Base-by-base conservation (phyloP, 108 stramenopile genomes). In the Bacterosira constricta region DNA sequence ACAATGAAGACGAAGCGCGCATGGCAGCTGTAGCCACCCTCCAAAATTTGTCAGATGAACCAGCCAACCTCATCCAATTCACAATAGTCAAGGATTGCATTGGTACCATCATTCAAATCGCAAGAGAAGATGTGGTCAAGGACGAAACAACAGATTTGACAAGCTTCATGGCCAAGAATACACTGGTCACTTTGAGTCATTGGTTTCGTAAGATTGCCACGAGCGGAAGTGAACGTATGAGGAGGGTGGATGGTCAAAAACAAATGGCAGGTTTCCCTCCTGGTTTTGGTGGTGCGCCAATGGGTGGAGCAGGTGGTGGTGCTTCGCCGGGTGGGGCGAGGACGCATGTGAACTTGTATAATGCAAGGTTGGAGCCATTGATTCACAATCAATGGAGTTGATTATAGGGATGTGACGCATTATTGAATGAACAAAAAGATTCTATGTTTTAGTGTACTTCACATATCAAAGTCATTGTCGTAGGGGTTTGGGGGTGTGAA, bases 41-140 rank as follows among this genome's bases (percentile, higher is more conserved):
- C 6, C 89, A 94, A 63, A 90, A 90, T 59, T 68, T 94, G 10
- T 81, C 87, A 12, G 88, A 94, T 56, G 93, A 94, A 45, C 93
- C 93, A 4, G 88, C 89, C 25, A 91, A 94, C 73, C 84, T 94
- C 9, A 89, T 91, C 26, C 90, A 87, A n/a, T 85, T 94, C 73
- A 86, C 84, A 11, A 91, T 90, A 38, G 88, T 88, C 26, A 76
- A 88, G 23, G 77, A 91, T n/a, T 91, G 90, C 47, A 79, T 94
- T 63, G 71, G 86, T 4, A 90, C 90, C 18, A 62, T 94, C 50
- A 89, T 91, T 73, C 79, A 69, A 45, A 67, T 94, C 30, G 83
- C 87, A 11, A 83, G 87, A 65, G 86, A 71, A 44, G 55, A 58
- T 12, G 83, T 79, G 6, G 76, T 67, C 29, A 69, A 64, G 29